Evolutionary conservation across 768 basidiomycete genomes (phyloP).

Genomic region (Amanita pallidorosea): DNA sequence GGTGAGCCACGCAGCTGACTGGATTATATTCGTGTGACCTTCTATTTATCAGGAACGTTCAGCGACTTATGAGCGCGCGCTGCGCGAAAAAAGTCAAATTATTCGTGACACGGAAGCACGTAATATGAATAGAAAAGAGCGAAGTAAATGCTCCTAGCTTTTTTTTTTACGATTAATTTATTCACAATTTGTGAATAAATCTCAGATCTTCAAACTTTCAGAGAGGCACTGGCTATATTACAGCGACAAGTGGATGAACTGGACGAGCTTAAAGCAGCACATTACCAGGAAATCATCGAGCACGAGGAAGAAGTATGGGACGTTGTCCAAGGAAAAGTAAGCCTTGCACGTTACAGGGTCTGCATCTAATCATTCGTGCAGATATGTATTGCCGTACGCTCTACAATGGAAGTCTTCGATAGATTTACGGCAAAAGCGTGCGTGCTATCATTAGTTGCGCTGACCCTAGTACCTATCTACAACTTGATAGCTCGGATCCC

Average conservation of each 20-base stretch:
- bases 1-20: conserved; percentile 24
- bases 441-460: conserved; percentile 16
- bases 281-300: conserved; percentile 83
- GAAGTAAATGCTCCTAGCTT: conserved; percentile 46
- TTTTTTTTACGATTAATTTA: neutral
- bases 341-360: conserved; percentile 6
- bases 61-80: conserved; percentile 67
- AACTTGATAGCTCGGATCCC: conserved; percentile 62
- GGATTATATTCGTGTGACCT: neutral
- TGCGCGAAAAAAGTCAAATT: conserved; percentile 74
- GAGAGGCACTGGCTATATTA: conserved; percentile 69
- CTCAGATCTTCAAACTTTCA: conserved; percentile 78
- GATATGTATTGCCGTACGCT: conserved; percentile 77
- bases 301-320: conserved; percentile 98
- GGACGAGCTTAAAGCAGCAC: conserved; percentile 72
- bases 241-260: conserved; percentile 89
- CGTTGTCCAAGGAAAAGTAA: conserved; percentile 74
- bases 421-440: conserved; percentile 80
- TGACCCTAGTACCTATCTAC: conserved; percentile 2
- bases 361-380: conserved; percentile 15
- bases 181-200: neutral
- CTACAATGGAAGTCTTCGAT: conserved; percentile 89
- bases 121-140: conserved; percentile 76
- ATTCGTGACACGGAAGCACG: conserved; percentile 80
- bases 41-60: conserved; percentile 58